Base-by-base conservation (phyloP, 257 asterid species). In the Striga asiatica region DNA sequence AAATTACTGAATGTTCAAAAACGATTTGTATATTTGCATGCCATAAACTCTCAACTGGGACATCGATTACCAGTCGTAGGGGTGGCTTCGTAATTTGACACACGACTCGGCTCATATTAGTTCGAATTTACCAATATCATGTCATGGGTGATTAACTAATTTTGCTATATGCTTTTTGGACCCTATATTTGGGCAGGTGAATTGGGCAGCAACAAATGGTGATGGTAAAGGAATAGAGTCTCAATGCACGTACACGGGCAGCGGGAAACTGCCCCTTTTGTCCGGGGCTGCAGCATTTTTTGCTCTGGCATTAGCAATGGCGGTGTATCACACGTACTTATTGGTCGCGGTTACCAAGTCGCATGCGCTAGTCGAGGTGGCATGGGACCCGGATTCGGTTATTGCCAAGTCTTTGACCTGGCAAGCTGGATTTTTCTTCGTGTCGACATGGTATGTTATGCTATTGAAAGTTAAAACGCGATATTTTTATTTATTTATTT, bases 351-450 rank as follows among this genome's bases (percentile, higher is more conserved):
- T 81, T 6, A 75, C 76, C 66, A 76, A 76, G 50, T 64, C 93
- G 2, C 72, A 77, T 7, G 32, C 88, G 37, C 63, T 79, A 0
- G 60, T 68, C 6, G 67, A 73, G 32, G 49, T 75, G 28, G 16
- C 73, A 3, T 78, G 85, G 86, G 83, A 85, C 35, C 74, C 75
- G 8, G 77, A 85, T 21, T 81, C 91, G 8, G 56, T 66, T 12
- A 50, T 70, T 17, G 69, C 89, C 79, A 74, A 54, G 56, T 47
- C 62, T 0, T 68, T 81, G 50, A 66, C 87, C 0, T 76, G 89
- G 73, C 93, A 81, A 67, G 96, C 92, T 12, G 94, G 92, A 2
- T 75, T 80, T 47, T 86, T 86, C 85, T 89, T 81, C 60, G 60
- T 84, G 17, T 32, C 96, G 16, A 78, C 96, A 3, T 89, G 98